These are phyloP conservation scores for Auricularia heimuer DNA, from an alignment of 768 basidiomycete genomes.

Conservation along the genomic window DNA sequence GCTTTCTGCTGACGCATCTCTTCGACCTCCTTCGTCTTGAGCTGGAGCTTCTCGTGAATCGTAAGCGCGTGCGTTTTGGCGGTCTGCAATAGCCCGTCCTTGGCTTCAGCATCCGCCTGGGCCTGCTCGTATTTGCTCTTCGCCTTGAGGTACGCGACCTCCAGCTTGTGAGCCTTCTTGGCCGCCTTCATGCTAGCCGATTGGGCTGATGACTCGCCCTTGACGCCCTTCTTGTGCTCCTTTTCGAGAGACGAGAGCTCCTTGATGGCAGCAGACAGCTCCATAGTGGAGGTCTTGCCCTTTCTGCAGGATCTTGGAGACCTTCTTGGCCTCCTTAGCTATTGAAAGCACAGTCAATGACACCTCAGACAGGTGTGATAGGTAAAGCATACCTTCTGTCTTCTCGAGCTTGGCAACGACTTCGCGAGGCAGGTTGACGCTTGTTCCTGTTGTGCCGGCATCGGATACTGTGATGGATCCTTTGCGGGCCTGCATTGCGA, in stretches of 20 bases:
- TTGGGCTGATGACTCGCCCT: constrained; percentile 54
- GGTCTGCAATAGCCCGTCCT: constrained; percentile 39
- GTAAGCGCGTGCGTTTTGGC: constrained; percentile 44
- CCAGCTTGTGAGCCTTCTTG: constrained; percentile 49
- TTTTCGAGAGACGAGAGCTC: constrained; percentile 60
- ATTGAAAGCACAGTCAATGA: constrained; percentile 1
- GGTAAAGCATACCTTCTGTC: constrained; percentile 36
- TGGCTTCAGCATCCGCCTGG: constrained; percentile 35
- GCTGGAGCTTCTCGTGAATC: constrained; percentile 51
- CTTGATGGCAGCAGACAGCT: constrained; percentile 48
- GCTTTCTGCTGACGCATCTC: constrained; percentile 51
- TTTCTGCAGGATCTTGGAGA: constrained; percentile 60
- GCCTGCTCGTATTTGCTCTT: constrained; percentile 49
- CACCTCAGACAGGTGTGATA: background rate
- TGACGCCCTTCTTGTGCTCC: constrained; percentile 57
- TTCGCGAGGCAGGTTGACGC: constrained; percentile 30
- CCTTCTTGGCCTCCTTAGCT: constrained; percentile 50
- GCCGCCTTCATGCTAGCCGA: constrained; percentile 43
- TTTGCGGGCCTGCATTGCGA: background rate
- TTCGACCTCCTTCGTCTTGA: constrained; percentile 69
- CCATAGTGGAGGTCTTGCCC: constrained; percentile 55
- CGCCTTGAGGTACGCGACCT: constrained; percentile 50
- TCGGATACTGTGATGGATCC: background rate
- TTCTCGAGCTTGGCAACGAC: constrained; percentile 44
- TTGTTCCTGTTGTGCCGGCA: background rate